These are phyloP conservation scores for Tulasnella sp. DNA, from an alignment of 768 basidiomycete genomes.

Conservation along the genomic window DNA sequence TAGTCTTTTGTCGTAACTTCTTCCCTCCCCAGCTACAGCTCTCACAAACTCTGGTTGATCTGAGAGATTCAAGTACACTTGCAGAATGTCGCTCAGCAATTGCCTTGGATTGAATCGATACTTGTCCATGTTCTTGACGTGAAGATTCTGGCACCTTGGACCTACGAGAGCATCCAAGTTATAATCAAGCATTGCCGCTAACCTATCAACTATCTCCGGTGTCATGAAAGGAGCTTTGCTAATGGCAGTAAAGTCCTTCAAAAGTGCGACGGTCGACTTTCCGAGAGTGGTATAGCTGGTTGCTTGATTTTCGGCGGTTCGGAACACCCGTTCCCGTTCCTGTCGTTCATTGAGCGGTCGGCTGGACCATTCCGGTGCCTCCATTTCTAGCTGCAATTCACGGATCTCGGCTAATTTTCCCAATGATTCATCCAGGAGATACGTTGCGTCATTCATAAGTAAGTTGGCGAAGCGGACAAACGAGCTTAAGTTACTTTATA, in stretches of 20 bases:
- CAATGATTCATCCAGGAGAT: conserved; percentile 92
- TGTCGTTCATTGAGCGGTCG: conserved; percentile 58
- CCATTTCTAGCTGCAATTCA: conserved; percentile 76
- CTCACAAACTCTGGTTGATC: conserved; percentile 63
- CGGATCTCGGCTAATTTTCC: conserved; percentile 80
- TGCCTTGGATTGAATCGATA: conserved; percentile 76
- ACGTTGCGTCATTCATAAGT: conserved; percentile 98
- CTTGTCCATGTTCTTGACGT: conserved; percentile 74
- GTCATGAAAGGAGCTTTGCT: conserved; percentile 89
- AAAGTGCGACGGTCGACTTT: conserved; percentile 74
- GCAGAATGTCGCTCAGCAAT: conserved; percentile 73
- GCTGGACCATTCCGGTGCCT: conserved; percentile 56
- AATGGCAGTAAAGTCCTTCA: conserved; percentile 86
- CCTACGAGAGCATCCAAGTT: conserved; percentile 84
- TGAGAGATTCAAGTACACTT: conserved; percentile 82
- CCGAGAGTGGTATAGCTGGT: conserved; percentile 79
- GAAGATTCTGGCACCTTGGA: conserved; percentile 73
- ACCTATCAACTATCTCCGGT: conserved; percentile 86
- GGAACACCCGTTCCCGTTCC: conserved; percentile 67
- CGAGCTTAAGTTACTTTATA: conserved; percentile 48
- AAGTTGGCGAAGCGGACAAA: conserved; percentile 94
- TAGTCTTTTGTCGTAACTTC: conserved; percentile 74
- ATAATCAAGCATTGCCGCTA: conserved; percentile 95
- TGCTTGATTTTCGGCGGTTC: conserved; percentile 70
- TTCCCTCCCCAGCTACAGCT: conserved; percentile 86